phyloP scores from a whole-genome alignment of 768 basidiomycete genomes.

The Infundibulicybe gibba region DNA sequence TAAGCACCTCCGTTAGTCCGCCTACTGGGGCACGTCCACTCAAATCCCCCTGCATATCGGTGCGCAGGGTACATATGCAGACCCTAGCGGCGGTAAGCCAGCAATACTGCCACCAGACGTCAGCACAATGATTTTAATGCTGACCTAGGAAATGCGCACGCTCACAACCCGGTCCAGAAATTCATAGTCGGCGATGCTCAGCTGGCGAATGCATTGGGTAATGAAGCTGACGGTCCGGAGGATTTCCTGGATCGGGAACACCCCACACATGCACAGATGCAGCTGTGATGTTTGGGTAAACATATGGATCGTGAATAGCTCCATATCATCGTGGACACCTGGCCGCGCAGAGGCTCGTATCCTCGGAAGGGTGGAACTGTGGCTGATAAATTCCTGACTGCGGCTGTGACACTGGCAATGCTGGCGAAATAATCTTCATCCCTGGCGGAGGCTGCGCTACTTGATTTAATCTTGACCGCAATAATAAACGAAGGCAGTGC shows the following conservation, averaged over 20 bases:
- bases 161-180: slow-evolving; percentile 51
- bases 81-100: slow-evolving; percentile 15
- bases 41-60: too few species aligned
- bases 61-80: slow-evolving; percentile 9
- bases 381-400: too few species aligned
- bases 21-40: too few species aligned
- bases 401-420: too few species aligned
- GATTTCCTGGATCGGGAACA: slow-evolving; percentile 32
- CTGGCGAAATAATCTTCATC: too few species aligned
- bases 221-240: slow-evolving; percentile 40
- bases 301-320: slow-evolving; percentile 33
- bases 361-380: slow-evolving; percentile 34
- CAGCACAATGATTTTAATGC: not conserved
- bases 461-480: too few species aligned
- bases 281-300: slow-evolving; percentile 47
- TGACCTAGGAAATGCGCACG: slow-evolving; percentile 28
- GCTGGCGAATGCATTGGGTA: slow-evolving; percentile 39
- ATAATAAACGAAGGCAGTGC: too few species aligned
- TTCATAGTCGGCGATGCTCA: slow-evolving; percentile 47
- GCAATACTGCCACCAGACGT: slow-evolving; percentile 4
- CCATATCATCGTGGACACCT: slow-evolving; percentile 34
- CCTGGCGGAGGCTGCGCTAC: too few species aligned
- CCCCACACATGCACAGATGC: slow-evolving; percentile 41
- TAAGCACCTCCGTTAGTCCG: too few species aligned
- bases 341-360: slow-evolving; percentile 25